Evolutionary conservation across 352 stramenopile genomes (phyloP).

Genomic region (Phytophthora chlamydospora): DNA sequence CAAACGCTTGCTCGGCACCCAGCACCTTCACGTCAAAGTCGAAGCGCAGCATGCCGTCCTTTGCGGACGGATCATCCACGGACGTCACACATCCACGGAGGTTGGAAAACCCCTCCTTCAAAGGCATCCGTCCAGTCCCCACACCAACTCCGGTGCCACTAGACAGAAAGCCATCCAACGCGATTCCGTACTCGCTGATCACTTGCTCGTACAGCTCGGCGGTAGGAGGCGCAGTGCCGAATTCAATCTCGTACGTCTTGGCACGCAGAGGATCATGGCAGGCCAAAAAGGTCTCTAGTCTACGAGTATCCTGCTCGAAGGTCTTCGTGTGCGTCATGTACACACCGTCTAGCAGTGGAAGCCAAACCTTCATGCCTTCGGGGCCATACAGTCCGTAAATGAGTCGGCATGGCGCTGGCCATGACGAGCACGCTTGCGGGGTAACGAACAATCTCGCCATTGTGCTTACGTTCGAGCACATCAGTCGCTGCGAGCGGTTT

Average conservation of each 20-base stretch:
- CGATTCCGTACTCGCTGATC: constrained; percentile 72
- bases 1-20: constrained; percentile 67
- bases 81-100: constrained; percentile 61
- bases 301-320: constrained; percentile 55
- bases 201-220: constrained; percentile 77
- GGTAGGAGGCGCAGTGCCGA: constrained; percentile 63
- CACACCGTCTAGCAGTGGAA: constrained; percentile 81
- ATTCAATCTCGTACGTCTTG: constrained; percentile 85
- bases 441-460: constrained; percentile 61
- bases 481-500: constrained; percentile 59
- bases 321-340: constrained; percentile 63
- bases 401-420: constrained; percentile 67
- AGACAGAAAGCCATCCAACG: constrained; percentile 51
- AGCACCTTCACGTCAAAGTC: constrained; percentile 79
- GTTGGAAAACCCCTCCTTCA: constrained; percentile 50
- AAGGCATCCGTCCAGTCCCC: constrained; percentile 22
- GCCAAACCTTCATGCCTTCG: constrained; percentile 76
- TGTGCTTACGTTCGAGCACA: constrained; percentile 75
- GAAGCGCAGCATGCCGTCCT: constrained; percentile 77
- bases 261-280: constrained; percentile 84
- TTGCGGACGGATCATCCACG: constrained; percentile 61
- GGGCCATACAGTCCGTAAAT: constrained; percentile 78
- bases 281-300: constrained; percentile 71
- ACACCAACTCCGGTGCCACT: constrained; percentile 24
- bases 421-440: constrained; percentile 43